Percentiles rank a stretch among this genome's conserved stretches.
phyloP scores from a whole-genome alignment of 441 rosid species.

The Metrosideros polymorpha region DNA sequence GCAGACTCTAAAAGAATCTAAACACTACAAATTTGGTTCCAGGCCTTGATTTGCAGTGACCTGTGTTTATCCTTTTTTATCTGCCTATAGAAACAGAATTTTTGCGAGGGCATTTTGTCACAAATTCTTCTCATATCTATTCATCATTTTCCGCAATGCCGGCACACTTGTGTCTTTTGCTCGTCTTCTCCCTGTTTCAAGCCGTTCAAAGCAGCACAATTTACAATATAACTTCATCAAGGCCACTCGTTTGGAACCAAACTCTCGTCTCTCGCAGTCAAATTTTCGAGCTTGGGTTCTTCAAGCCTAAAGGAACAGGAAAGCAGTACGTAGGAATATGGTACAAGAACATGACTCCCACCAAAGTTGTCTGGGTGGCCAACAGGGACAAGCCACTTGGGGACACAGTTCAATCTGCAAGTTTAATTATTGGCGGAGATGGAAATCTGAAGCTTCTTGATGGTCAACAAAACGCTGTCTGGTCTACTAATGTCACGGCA shows the following conservation, averaged over 20 bases:
- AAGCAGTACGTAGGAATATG: background rate
- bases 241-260: background rate
- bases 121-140: too few relatives aligned
- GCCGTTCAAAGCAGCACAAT: too few relatives aligned
- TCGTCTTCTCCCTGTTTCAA: too few relatives aligned
- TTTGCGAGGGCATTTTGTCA: too few relatives aligned
- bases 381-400: background rate
- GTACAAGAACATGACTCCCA: background rate
- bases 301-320: background rate
- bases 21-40: background rate
- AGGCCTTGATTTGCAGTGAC: background rate
- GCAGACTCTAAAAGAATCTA: background rate
- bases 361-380: background rate
- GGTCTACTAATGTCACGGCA: background rate
- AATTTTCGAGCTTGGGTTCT: background rate
- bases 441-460: background rate
- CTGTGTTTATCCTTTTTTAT: too few relatives aligned
- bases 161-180: too few relatives aligned
- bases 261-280: background rate
- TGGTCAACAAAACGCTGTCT: background rate
- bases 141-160: too few relatives aligned
- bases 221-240: background rate
- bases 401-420: background rate
- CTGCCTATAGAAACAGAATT: too few relatives aligned
- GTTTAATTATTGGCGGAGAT: background rate